Evolutionary conservation across 768 basidiomycete species (phyloP).

Genomic region (Panus rudis): DNA sequence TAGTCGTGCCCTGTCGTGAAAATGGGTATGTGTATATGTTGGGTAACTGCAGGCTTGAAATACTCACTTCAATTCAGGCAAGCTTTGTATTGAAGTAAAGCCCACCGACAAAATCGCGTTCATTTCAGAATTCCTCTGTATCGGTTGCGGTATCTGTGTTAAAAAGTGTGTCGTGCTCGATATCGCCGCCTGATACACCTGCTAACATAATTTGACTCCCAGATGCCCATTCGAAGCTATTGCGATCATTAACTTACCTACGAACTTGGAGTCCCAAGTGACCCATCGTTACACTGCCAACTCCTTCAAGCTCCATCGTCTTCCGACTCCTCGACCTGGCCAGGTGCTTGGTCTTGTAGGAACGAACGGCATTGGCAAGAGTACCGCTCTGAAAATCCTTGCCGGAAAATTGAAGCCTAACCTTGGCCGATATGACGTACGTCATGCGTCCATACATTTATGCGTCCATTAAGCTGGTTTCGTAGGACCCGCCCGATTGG

Average conservation of each 20-base stretch:
- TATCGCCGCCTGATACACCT: not conserved
- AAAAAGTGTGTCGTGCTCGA: constrained; percentile 72
- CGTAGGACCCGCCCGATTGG: constrained; percentile 96
- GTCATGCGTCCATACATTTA: constrained; percentile 20
- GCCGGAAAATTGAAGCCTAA: constrained; percentile 98
- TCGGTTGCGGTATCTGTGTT: constrained; percentile 99
- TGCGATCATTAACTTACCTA: constrained; percentile 96
- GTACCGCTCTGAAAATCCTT: constrained; percentile 92
- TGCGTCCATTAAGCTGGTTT: constrained; percentile 3
- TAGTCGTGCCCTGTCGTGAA: constrained; percentile 94
- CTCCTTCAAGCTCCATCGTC: constrained; percentile 96
- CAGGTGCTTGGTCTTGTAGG: constrained; percentile 99
- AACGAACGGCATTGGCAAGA: constrained; percentile 99
- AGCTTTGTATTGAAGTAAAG: constrained; percentile 98
- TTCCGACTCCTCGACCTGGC: constrained; percentile 94
- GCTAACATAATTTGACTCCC: not conserved
- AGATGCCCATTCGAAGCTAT: constrained; percentile 99
- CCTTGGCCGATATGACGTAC: constrained; percentile 89
- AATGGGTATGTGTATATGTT: constrained; percentile 60
- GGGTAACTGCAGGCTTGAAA: not conserved
- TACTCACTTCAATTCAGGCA: constrained; percentile 45
- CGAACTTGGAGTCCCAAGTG: constrained; percentile 91
- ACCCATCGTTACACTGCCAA: constrained; percentile 99
- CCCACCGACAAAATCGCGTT: constrained; percentile 95
- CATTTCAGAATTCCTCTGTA: constrained; percentile 98